Conservation (phyloP, 2,329 filamentous ascomycete species). For the Torrubiella hemipterigena region DNA sequence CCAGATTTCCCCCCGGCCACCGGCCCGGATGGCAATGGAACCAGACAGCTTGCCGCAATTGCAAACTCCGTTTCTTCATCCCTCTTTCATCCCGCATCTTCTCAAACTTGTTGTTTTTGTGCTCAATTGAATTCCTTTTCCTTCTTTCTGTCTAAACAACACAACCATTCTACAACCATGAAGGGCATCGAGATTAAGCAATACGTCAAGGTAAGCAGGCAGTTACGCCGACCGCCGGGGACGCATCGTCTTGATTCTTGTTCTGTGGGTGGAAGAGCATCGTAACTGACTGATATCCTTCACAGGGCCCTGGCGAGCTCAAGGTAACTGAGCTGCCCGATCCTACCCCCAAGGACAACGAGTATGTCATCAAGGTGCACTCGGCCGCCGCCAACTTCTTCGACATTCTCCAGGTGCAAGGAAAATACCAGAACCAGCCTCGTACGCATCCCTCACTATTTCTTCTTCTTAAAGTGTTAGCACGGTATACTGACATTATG, state of each 20-base stretch:
- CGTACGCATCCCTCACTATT: conserved; percentile 30
- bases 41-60: too few species aligned
- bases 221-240: background rate
- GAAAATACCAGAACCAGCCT: conserved; percentile 90
- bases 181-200: conserved; percentile 61
- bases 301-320: conserved; percentile 67
- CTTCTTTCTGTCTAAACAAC: conserved; percentile 1
- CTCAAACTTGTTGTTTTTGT: conserved; percentile 2
- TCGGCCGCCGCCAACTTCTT: conserved; percentile 93
- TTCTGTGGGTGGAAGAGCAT: too few species aligned
- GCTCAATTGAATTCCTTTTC: conserved; percentile 1
- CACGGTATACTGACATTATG: too few species aligned
- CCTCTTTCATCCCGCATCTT: conserved; percentile 1
- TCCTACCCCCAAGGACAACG: conserved; percentile 54
- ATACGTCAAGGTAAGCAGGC: conserved; percentile 54
- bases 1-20: too few species aligned
- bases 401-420: conserved; percentile 87
- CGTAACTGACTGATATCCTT: background rate
- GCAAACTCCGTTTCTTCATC: too few species aligned
- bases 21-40: too few species aligned
- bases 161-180: conserved; percentile 38
- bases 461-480: too few species aligned
- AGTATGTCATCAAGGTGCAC: conserved; percentile 82
- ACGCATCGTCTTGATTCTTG: background rate
- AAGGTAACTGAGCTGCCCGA: conserved; percentile 63